Evolutionary conservation across 768 basidiomycete species (phyloP), one percentile per base, ranked within the genome.

Genomic region (Hygrophoropsis aurantiaca): DNA sequence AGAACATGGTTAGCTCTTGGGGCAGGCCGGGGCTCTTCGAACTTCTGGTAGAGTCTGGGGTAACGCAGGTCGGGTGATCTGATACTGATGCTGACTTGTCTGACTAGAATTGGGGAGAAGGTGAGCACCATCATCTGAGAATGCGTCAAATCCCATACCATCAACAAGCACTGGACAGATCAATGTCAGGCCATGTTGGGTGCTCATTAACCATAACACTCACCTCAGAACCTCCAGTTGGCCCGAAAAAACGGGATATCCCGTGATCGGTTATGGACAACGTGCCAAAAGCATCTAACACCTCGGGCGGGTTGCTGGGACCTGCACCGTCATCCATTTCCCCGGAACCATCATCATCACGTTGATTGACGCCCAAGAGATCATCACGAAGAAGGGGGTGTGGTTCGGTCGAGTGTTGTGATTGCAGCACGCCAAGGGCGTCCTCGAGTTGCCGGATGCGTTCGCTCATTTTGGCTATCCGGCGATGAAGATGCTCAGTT

Each of bases 221-320:
- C 52, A 85, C 84, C 73, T 87, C 83, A 40, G 78, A 74, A 25
- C 84, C 84, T 11, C 81, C 85, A 1, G 83, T 83, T 2, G 80
- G 81, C 1, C 82, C 82, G 70, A 82, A 83, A 59, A 82, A 84
- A 45, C 77, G 68, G n/a, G 80, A 77, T 38, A 78, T 74, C 0
- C 81, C 82, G 52, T 79, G 73, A 56, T 83, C 79, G 13, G 76
- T 74, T 47, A 84, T 80, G 21, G 78, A 77, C 42, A 84, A 63
- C 15, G 81, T 84, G 36, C 82, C 82, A 53, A 84, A 80, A 0
- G 77, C 69, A 47, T 83, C 80, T 27, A 81, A 69, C 1, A 77
- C 59, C 30, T 82, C 81, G 13, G 64, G 56, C 27, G 70, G 47
- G n/a, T 54, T 49, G 13, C 26, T 33, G 27, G 50, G 24, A 21